Base-by-base conservation (phyloP, 805 yeast species). In the Starmerella floris region DNA sequence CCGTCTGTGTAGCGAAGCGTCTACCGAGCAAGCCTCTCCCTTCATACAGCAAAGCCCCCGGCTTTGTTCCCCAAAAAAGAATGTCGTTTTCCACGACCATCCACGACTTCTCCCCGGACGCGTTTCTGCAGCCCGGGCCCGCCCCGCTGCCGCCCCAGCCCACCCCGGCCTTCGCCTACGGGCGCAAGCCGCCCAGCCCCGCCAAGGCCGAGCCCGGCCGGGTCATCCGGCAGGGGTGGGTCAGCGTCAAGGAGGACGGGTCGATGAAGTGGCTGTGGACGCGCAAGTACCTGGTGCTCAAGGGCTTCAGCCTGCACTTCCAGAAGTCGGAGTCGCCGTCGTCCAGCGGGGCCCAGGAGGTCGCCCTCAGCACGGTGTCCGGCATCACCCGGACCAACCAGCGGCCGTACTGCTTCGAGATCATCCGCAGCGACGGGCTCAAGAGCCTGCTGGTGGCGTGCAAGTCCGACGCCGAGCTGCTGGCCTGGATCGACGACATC, bases 161-260 rank as follows among this genome's bases (percentile, higher is more conserved):
- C 5, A 28, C 8, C 5, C 27, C 28, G 8, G 30, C 16, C n/a
- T 26, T 9, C 22, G 28, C 10, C 8, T 9, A 15, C 13, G n/a
- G n/a, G n/a, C 23, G n/a, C 23, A 31, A 31, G 15, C 32, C 32
- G 17, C 5, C 4, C 3, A 33, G 36, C 17, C 36, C 25, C 32
- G 13, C 15, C 23, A 36, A 36, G 16, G n/a, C 21, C 5, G 30
- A 20, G 8, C 10, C 42, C 15, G 17, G 38, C 21, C 43, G 47
- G 27, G 36, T 44, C 16, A 28, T 41, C 5, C 56, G 73, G 44
- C 69, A 74, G 44, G 95, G 96, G 0, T 87, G 95, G 94, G 87
- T 84, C 20, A 81, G 82, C 42, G 77, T 84, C 45, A 87, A 83
- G 60, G 97, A 88, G 54, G 96, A 88, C 54, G 95, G 96, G 39